Evolutionary conservation across 2,329 filamentous ascomycete species (phyloP), one percentile per base, ranked within the genome.

Genomic region (Hypoxylon sp.): DNA sequence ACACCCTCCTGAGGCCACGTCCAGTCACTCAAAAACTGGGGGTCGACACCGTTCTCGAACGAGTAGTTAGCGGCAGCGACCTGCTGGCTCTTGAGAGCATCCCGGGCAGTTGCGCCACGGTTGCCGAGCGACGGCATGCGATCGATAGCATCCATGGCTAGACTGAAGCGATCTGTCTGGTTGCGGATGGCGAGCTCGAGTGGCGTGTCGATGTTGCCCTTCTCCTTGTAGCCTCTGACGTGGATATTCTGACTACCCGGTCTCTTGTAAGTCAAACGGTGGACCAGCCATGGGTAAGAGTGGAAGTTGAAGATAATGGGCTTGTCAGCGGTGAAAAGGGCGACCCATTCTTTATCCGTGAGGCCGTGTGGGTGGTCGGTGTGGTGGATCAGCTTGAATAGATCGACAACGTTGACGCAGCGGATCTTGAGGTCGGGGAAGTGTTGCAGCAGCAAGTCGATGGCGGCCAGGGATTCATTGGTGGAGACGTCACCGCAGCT

Each of bases 301-400:
- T 94, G 91, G 86, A 93, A 94, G 81, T 93, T 93, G 83, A 94
- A 93, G 74, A 93, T 88, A 75, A 93, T 82, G 20, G 91, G 91
- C 69, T 84, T 89, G 80, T 93, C 82, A 14, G 84, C 82, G 0
- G 91, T 93, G 82, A 94, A 94, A 69, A 93, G 80, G 38, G 89
- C 82, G 12, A 78, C 78, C 86, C 89, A 94, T 74, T 93, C 89
- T 16, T 72, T 68, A 70, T 92, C 87, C 0, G 82, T 84, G 61
- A 93, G 82, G 40, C 91, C 91, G 78, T 94, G 91, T 0, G 91
- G 89, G 75, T 94, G 91, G 72, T 93, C 87, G 18, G 78, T 80
- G 60, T 87, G 82, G 63, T 89, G 86, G 71, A 93, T 92, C 49
- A 94, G 83, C 79, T 91, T 92, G 87, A 94, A 93, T 22, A 94